These are phyloP conservation scores for Diplodia intermedia DNA, from an alignment of 2,329 filamentous ascomycete species.

Conservation along the genomic window DNA sequence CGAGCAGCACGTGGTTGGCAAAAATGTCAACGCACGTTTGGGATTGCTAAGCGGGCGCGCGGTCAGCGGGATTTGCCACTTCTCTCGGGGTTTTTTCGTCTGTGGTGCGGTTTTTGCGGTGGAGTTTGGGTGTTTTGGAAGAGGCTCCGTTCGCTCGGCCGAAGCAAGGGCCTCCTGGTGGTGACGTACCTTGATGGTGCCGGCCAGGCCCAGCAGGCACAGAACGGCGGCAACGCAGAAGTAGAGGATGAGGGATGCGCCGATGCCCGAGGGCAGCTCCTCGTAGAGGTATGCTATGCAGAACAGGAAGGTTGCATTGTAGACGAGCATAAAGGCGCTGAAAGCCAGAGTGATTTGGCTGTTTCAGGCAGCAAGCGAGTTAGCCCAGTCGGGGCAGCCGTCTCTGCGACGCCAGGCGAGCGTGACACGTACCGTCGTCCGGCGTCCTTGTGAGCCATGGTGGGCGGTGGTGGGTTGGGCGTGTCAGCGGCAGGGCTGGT, in stretches of 20 bases:
- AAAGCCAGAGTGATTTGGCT: conserved; percentile 33
- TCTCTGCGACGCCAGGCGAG: neutral
- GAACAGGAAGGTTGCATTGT: conserved; percentile 40
- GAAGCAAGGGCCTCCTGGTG: conserved; percentile 13
- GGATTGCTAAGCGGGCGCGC: conserved; percentile 30
- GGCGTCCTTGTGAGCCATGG: conserved; percentile 22
- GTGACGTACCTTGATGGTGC: conserved; percentile 51
- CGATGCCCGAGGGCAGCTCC: conserved; percentile 39
- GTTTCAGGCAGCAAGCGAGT: conserved; percentile 24
- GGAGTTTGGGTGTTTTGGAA: neutral
- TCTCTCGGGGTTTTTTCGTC: neutral
- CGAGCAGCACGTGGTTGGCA: conserved; percentile 39
- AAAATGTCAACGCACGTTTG: conserved; percentile 36
- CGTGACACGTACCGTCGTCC: conserved; percentile 24
- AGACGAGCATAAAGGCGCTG: conserved; percentile 36
- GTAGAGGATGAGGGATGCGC: conserved; percentile 48
- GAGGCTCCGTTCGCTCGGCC: conserved; percentile 10
- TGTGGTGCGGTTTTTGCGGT: neutral
- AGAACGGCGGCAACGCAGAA: conserved; percentile 50
- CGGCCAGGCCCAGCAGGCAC: conserved; percentile 52
- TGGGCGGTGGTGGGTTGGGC: conserved; percentile 2
- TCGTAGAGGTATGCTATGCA: conserved; percentile 39
- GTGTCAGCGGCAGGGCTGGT: conserved; percentile 14
- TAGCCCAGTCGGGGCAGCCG: neutral
- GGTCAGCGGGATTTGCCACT: neutral